Evolutionary conservation across 2,329 filamentous ascomycete genomes (phyloP).

Genomic region (Magnaporthiopsis poae): DNA sequence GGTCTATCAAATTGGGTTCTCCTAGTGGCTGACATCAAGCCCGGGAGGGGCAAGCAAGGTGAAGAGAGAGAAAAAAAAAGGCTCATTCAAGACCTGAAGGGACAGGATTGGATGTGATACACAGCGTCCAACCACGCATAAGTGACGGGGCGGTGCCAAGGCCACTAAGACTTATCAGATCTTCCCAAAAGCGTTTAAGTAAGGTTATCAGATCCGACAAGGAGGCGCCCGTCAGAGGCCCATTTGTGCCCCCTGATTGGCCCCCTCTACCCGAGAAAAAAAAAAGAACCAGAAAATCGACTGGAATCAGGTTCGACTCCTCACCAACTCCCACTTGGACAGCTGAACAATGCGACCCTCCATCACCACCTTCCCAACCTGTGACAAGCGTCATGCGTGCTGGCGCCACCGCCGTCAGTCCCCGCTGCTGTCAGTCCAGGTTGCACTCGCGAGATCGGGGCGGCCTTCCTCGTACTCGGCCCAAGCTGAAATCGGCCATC

Average conservation of each 20-base stretch:
- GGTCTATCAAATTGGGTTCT: too few relatives aligned
- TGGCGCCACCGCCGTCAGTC: not conserved
- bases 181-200: conserved; percentile 17
- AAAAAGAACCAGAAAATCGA: not conserved
- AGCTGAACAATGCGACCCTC: not conserved
- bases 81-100: not conserved
- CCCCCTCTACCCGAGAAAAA: not conserved
- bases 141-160: not conserved
- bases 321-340: not conserved
- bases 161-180: conserved; percentile 21
- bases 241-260: not conserved
- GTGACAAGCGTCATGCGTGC: not conserved
- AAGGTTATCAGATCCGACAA: conserved; percentile 25
- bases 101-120: not conserved
- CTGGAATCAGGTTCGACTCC: too few relatives aligned
- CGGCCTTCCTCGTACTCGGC: not conserved
- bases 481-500: not conserved
- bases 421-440: not conserved
- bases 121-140: not conserved
- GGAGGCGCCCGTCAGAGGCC: not conserved
- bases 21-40: too few relatives aligned
- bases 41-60: not conserved
- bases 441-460: not conserved
- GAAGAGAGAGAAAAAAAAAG: not conserved
- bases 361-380: not conserved